A percentile compares a stretch with the other conserved stretches of the same genome.
phyloP scores from a whole-genome alignment of 225 moss, liverwort and hornwort species.

The Physcomitrium patens region DNA sequence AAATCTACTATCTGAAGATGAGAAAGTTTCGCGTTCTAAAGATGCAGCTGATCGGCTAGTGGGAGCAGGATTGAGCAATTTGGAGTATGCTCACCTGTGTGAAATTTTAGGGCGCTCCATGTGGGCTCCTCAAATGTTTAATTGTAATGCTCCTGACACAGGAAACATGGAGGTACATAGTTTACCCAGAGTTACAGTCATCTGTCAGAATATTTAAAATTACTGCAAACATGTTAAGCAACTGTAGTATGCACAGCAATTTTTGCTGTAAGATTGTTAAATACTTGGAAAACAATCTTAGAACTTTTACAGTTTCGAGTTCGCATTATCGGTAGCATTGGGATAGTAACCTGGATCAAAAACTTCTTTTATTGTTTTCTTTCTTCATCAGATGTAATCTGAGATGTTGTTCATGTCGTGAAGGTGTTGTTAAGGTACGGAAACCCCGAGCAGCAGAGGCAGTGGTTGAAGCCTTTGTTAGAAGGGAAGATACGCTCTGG shows the following conservation, averaged over 20 bases:
- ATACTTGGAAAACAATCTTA: neutral
- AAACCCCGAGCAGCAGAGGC: slow-evolving; percentile 80
- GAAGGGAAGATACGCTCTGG: slow-evolving; percentile 95
- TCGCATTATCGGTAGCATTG: slow-evolving; percentile 5
- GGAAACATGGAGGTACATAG: slow-evolving; percentile 95
- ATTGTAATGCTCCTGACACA: slow-evolving; percentile 94
- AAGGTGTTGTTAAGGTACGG: slow-evolving; percentile 94
- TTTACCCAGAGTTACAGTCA: neutral
- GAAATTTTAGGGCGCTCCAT: slow-evolving; percentile 87
- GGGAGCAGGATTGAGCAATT: slow-evolving; percentile 93
- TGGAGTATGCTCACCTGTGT: slow-evolving; percentile 94
- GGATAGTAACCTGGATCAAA: slow-evolving; percentile 5
- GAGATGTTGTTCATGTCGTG: slow-evolving; percentile 17
- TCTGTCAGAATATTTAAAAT: no score
- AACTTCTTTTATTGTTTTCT: slow-evolving; percentile 6
- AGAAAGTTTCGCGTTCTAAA: slow-evolving; percentile 42
- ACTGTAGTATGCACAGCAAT: neutral
- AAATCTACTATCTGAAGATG: slow-evolving; percentile 62
- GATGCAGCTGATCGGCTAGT: slow-evolving; percentile 70
- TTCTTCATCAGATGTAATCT: slow-evolving; percentile 12
- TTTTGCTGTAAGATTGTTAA: neutral
- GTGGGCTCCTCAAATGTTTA: slow-evolving; percentile 95
- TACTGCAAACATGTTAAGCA: no score
- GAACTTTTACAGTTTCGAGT: slow-evolving; percentile 11
- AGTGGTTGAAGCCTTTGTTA: slow-evolving; percentile 90